Evolutionary conservation across 2,329 filamentous ascomycete species (phyloP).

Genomic region (Talaromyces piceae): DNA sequence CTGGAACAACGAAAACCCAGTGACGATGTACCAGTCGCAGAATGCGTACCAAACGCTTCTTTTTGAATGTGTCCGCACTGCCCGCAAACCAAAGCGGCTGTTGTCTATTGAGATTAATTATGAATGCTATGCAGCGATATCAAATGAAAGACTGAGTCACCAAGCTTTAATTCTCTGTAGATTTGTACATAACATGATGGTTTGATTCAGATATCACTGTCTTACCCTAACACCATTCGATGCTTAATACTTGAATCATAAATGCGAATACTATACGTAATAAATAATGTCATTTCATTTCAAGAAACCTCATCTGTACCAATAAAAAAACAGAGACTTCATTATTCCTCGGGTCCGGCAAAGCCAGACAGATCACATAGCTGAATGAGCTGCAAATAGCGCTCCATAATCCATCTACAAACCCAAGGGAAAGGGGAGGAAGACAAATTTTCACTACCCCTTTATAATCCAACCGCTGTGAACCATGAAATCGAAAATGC

Average conservation of each 20-base stretch:
- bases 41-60: neutral
- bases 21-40: neutral
- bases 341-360: neutral
- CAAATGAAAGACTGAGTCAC: neutral
- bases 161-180: neutral
- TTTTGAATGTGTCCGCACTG: neutral
- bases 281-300: neutral
- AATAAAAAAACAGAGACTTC: neutral
- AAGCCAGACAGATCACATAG: neutral
- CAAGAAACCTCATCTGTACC: neutral
- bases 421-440: neutral
- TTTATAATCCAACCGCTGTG: constrained; percentile 88
- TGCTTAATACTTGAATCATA: neutral
- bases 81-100: neutral
- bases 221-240: neutral
- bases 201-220: neutral
- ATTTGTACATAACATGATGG: too few species aligned
- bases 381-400: neutral
- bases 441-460: constrained; percentile 40
- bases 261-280: neutral
- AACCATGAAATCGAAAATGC: constrained; percentile 92
- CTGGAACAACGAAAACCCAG: too few species aligned
- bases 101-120: neutral
- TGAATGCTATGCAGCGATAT: neutral
- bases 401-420: neutral